Percentiles rank a stretch among this genome's conserved stretches.
Evolutionary conservation across 2,329 filamentous ascomycete species (phyloP).

Genomic region (Arachnomyces sp.): DNA sequence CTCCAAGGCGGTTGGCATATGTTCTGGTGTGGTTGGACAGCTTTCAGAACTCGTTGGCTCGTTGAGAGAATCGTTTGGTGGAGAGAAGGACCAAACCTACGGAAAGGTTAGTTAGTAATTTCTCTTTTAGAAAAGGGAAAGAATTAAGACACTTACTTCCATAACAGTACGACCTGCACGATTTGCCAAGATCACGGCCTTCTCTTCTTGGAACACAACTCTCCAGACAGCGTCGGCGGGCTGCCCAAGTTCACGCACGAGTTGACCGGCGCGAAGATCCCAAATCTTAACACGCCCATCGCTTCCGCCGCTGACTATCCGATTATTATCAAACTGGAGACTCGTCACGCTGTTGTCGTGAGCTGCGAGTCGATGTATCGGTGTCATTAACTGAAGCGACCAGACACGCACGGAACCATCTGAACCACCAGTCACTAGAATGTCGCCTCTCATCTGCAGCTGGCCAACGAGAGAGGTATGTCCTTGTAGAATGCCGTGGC

Average conservation of each 20-base stretch:
- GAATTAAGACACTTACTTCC: conserved; percentile 61
- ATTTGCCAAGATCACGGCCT: conserved; percentile 91
- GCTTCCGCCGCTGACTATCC: conserved; percentile 91
- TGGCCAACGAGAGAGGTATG: conserved; percentile 96
- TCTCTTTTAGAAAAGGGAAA: conserved; percentile 4
- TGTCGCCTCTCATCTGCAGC: conserved; percentile 89
- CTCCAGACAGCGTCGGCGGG: conserved; percentile 95
- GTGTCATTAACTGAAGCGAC: conserved; percentile 82
- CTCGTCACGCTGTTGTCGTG: conserved; percentile 98
- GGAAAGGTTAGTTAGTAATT: conserved; percentile 19
- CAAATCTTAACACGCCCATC: conserved; percentile 98
- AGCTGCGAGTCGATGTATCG: conserved; percentile 88
- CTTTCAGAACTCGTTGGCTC: conserved; percentile 3
- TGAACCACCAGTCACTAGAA: conserved; percentile 88
- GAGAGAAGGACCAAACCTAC: conserved; percentile 91
- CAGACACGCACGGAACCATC: conserved; percentile 95
- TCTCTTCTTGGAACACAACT: conserved; percentile 96
- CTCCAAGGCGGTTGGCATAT: not conserved
- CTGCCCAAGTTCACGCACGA: conserved; percentile 83
- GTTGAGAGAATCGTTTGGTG: conserved; percentile 57
- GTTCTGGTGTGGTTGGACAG: conserved; percentile 4
- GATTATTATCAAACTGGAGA: conserved; percentile 90
- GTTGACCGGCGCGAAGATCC: conserved; percentile 84
- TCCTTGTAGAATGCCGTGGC: conserved; percentile 86
- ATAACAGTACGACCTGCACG: conserved; percentile 82